phyloP scores from a whole-genome alignment of 2,329 filamentous ascomycete species.

The Cyphellophora europaea region DNA sequence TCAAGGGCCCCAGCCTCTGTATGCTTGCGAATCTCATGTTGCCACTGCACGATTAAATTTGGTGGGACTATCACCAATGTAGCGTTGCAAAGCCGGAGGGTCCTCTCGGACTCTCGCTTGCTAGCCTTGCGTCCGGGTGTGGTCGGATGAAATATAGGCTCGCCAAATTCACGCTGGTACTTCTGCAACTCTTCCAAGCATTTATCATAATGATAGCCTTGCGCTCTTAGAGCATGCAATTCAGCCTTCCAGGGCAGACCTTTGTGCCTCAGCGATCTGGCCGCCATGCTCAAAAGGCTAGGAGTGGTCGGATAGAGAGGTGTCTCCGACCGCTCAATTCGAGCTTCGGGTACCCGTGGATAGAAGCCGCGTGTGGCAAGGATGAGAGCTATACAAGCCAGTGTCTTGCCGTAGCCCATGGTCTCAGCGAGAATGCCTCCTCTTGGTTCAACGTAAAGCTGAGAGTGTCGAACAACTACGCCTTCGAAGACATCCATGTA shows the following conservation, averaged over 20 bases:
- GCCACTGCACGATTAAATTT: slow-evolving; percentile 80
- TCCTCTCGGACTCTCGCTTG: slow-evolving; percentile 17
- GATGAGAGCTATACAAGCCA: slow-evolving; percentile 72
- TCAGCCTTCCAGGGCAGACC: slow-evolving; percentile 62
- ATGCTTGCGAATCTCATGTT: slow-evolving; percentile 70
- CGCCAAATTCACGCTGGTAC: slow-evolving; percentile 52
- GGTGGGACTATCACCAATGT: slow-evolving; percentile 74
- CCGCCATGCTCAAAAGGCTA: slow-evolving; percentile 66
- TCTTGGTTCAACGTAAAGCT: slow-evolving; percentile 61
- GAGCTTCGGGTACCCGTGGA: slow-evolving; percentile 55
- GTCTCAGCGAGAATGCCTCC: slow-evolving; percentile 50
- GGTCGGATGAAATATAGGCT: slow-evolving; percentile 36
- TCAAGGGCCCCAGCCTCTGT: slow-evolving; percentile 50
- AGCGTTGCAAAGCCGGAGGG: slow-evolving; percentile 54
- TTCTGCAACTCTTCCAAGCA: slow-evolving; percentile 49
- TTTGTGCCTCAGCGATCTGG: slow-evolving; percentile 56
- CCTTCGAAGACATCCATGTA: slow-evolving; percentile 62
- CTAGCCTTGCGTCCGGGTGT: slow-evolving; percentile 25
- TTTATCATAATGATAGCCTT: slow-evolving; percentile 41
- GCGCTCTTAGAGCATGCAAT: slow-evolving; percentile 43
- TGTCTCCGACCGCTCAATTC: slow-evolving; percentile 34
- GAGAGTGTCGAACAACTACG: slow-evolving; percentile 54
- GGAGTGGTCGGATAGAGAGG: slow-evolving; percentile 42
- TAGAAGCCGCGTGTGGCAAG: slow-evolving; percentile 64
- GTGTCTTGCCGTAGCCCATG: slow-evolving; percentile 65